phyloP scores from a whole-genome alignment of 2,329 filamentous ascomycete species.

The Aureobasidium pullulans region DNA sequence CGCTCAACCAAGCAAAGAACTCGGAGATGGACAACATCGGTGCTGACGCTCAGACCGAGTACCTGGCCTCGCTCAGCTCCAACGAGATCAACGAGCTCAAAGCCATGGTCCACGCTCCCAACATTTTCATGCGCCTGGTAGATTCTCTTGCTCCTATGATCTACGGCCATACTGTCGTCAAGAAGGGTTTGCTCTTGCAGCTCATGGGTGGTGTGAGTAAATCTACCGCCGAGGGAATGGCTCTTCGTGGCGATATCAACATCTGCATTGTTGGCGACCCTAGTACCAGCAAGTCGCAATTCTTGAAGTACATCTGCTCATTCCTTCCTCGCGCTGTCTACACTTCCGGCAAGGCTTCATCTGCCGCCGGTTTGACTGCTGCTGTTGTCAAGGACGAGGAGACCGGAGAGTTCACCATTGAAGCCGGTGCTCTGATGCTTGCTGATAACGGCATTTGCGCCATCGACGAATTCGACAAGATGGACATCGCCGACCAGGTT shows the following conservation, averaged over 20 bases:
- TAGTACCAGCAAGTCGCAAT: constrained; percentile 95
- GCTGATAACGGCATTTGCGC: constrained; percentile 95
- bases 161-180: constrained; percentile 94
- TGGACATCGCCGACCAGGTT: constrained; percentile 95
- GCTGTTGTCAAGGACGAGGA: constrained; percentile 97
- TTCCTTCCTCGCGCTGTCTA: constrained; percentile 96
- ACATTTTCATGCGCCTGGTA: constrained; percentile 88
- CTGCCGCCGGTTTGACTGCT: constrained; percentile 91
- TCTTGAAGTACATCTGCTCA: constrained; percentile 94
- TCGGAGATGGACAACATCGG: constrained; percentile 62
- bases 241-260: constrained; percentile 93
- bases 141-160: constrained; percentile 95
- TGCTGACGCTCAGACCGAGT: constrained; percentile 81
- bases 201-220: constrained; percentile 95
- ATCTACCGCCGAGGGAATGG: constrained; percentile 86
- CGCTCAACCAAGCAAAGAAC: constrained; percentile 65
- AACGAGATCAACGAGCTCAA: constrained; percentile 88
- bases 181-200: constrained; percentile 90
- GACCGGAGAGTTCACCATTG: constrained; percentile 97
- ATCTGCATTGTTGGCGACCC: constrained; percentile 97
- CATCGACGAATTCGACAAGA: constrained; percentile 99
- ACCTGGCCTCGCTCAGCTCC: constrained; percentile 75
- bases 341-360: constrained; percentile 95
- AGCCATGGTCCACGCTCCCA: constrained; percentile 87
- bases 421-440: constrained; percentile 95